Base-by-base conservation (phyloP, 2,329 filamentous ascomycete genomes). In the Cyphellophora europaea region DNA sequence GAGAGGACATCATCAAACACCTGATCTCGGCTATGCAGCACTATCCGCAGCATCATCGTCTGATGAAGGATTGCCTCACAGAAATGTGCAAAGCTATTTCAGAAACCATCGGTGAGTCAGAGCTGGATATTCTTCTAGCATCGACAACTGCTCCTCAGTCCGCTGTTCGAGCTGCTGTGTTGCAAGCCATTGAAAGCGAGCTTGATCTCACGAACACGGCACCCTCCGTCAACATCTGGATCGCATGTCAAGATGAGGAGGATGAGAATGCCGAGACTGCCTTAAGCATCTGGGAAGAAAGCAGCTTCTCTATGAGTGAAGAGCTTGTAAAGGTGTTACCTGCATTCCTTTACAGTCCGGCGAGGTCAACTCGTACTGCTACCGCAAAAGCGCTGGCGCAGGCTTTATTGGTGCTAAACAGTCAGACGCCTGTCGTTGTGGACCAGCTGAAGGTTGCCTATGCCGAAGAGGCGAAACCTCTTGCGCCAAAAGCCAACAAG, bases 251-350 rank as follows among this genome's bases (percentile, higher is more conserved):
- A 51, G 91, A 98, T 46, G 85, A 93, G 49, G 76, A 86, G 13
- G 76, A 82, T 28, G 88, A 96, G 55, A 96, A 96, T 50, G 73
- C 72, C 6, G 84, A 87, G 30, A 67, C 93, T 35, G 89, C 83
- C 5, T 73, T 71, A 33, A 83, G 89, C 10, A 94, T 98, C 21
- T 98, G 91, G 91, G 86, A 93, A 52, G 91, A 95, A 52, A 93
- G 89, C 53, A 81, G 76, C 5, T 81, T 96, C 41, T 64, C 80
- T 40, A 63, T 89, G 10, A 71, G 74, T 2, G 63, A 74, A 13
- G 69, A 80, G 5, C 72, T 83, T 6, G 76, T 83, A 5, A 56
- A 68, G 38, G 73, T 71, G 48, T 79, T 88, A 52, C 62, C 93
- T 32, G 77, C 79, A 1, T 96, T 93, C 53, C 65, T 96, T 8